Evolutionary conservation across 306 rosid genomes (phyloP).

Genomic region (Fragaria ananassa): DNA sequence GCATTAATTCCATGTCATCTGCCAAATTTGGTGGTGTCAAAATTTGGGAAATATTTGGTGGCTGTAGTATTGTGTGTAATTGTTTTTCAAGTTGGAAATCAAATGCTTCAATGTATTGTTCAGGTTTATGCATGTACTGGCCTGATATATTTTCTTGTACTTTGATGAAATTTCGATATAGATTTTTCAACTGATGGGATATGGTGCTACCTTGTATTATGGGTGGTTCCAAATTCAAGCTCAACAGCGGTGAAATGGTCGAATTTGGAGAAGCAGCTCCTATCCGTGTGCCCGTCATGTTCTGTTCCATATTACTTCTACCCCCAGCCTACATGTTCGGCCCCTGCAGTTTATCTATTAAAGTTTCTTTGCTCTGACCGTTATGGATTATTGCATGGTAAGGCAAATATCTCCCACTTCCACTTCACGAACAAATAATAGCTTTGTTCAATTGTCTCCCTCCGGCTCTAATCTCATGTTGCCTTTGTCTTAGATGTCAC

Average conservation of each 20-base stretch:
- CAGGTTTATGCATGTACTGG: constrained; percentile 5
- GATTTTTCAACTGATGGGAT: constrained; percentile 73
- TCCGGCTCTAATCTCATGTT: constrained; percentile 17
- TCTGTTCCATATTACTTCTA: constrained; percentile 33
- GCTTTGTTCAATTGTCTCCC: background rate
- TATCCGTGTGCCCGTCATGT: constrained; percentile 55
- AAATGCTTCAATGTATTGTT: background rate
- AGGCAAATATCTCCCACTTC: background rate
- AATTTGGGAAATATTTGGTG: background rate
- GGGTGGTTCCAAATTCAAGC: constrained; percentile 52
- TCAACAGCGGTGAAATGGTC: constrained; percentile 40
- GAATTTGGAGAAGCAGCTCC: constrained; percentile 55
- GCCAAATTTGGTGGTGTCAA: background rate
- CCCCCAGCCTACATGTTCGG: constrained; percentile 33
- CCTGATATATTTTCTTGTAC: background rate
- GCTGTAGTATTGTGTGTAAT: background rate
- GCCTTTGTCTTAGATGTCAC: constrained; percentile 53
- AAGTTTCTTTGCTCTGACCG: constrained; percentile 60
- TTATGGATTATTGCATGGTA: constrained; percentile 69
- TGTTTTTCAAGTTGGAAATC: background rate
- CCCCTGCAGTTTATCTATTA: constrained; percentile 57
- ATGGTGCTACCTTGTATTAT: constrained; percentile 78
- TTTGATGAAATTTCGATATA: constrained; percentile 17
- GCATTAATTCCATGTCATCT: background rate
- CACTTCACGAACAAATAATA: background rate